A percentile compares a stretch with the other conserved stretches of the same genome.
Conservation (phyloP, 2,329 filamentous ascomycete species). For the Fusarium sp. region DNA sequence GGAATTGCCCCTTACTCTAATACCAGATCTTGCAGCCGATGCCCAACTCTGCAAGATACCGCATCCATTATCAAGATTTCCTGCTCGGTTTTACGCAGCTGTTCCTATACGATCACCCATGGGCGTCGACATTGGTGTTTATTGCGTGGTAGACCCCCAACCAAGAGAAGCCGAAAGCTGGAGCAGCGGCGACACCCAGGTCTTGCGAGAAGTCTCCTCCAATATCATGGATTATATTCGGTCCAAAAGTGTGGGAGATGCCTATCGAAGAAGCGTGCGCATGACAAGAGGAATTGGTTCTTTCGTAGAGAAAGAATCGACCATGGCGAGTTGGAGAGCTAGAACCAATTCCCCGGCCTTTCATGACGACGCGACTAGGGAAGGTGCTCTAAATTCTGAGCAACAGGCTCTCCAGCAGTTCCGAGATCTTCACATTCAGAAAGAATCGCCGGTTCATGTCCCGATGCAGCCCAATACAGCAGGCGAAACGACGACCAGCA, state of each 20-base stretch:
- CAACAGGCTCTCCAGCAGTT: slow-evolving; percentile 23
- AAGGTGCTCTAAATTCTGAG: slow-evolving; percentile 24
- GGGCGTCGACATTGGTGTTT: slow-evolving; percentile 56
- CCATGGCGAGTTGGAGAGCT: slow-evolving; percentile 44
- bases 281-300: slow-evolving; percentile 54
- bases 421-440: slow-evolving; percentile 3
- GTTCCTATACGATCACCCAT: slow-evolving; percentile 53
- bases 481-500: slow-evolving; percentile 1
- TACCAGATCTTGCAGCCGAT: slow-evolving; percentile 50
- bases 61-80: slow-evolving; percentile 30
- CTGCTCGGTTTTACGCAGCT: slow-evolving; percentile 52
- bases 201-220: slow-evolving; percentile 44
- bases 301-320: slow-evolving; percentile 51
- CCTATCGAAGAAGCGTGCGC: slow-evolving; percentile 48
- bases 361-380: slow-evolving; percentile 16
- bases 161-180: slow-evolving; percentile 30
- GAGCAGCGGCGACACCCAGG: slow-evolving; percentile 41
- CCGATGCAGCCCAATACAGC: slow-evolving; percentile 6
- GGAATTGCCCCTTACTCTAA: slow-evolving; percentile 48
- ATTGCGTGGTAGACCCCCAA: slow-evolving; percentile 45
- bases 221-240: slow-evolving; percentile 54
- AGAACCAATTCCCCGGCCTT: slow-evolving; percentile 11
- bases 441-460: slow-evolving; percentile 3
- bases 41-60: slow-evolving; percentile 42
- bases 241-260: slow-evolving; percentile 41